Conservation (phyloP, 768 basidiomycete species). For the Phlebiopsis flavidoalba region DNA sequence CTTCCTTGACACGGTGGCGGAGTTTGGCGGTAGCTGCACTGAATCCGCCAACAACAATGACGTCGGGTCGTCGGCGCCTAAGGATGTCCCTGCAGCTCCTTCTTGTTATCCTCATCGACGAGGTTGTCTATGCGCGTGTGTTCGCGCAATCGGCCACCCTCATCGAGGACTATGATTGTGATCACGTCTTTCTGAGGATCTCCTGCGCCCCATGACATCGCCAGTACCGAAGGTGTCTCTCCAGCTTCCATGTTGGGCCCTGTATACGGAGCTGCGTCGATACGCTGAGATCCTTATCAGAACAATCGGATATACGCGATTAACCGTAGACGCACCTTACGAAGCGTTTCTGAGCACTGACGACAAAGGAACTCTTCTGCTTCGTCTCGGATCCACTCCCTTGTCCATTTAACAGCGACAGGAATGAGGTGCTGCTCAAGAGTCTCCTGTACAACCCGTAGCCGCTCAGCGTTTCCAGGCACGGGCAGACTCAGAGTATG, state of each 20-base stretch:
- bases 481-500: conserved; percentile 76
- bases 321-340: conserved; percentile 42
- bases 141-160: conserved; percentile 87
- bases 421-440: conserved; percentile 82
- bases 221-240: conserved; percentile 74
- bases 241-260: conserved; percentile 62
- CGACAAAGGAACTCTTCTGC: conserved; percentile 79
- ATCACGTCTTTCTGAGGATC: conserved; percentile 91
- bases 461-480: conserved; percentile 90
- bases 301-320: neutral
- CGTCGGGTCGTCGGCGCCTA: conserved; percentile 77
- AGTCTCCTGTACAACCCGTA: conserved; percentile 71
- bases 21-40: conserved; percentile 75
- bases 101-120: conserved; percentile 56
- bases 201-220: conserved; percentile 92
- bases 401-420: conserved; percentile 78
- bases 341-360: conserved; percentile 62
- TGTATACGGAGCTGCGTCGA: conserved; percentile 75
- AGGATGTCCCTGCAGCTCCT: conserved; percentile 82
- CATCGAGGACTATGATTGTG: conserved; percentile 78
- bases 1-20: conserved; percentile 56
- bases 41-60: conserved; percentile 87
- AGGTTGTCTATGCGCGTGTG: conserved; percentile 88
- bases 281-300: conserved; percentile 46
- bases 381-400: conserved; percentile 85